Conservation (phyloP, 2,329 filamentous ascomycete genomes). For the Sordariomycetes sp. region DNA sequence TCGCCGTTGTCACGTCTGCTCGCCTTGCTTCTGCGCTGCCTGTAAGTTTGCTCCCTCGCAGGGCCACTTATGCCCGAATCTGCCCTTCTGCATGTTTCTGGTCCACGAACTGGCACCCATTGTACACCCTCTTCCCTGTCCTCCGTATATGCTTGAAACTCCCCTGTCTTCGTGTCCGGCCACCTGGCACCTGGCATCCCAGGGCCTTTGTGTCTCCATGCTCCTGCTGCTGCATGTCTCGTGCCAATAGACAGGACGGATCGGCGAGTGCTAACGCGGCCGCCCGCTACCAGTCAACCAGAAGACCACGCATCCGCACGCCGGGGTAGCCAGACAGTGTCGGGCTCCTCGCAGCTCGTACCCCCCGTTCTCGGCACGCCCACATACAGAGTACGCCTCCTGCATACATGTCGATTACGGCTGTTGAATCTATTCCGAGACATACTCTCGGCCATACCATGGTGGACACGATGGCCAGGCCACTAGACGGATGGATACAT, state of each 20-base stretch:
- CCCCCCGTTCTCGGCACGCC: background rate
- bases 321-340: background rate
- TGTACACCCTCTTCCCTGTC: background rate
- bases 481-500: constrained; percentile 15
- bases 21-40: background rate
- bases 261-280: background rate
- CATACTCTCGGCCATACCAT: constrained; percentile 16
- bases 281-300: constrained; percentile 1
- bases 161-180: background rate
- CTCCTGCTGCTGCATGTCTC: background rate
- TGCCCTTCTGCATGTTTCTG: background rate
- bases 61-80: background rate
- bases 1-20: background rate
- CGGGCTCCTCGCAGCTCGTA: background rate
- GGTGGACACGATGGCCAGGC: constrained; percentile 21
- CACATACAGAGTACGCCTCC: background rate
- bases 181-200: constrained; percentile 2
- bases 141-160: background rate
- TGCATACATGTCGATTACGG: constrained; percentile 16
- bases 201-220: background rate
- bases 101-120: background rate
- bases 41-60: constrained; percentile 2
- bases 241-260: background rate
- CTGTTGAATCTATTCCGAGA: constrained; percentile 12
- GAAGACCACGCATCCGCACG: background rate